Percentiles rank a stretch among this genome's conserved stretches.
Conservation (phyloP, 2,329 filamentous ascomycete species). For the Aspergillus texensis region DNA sequence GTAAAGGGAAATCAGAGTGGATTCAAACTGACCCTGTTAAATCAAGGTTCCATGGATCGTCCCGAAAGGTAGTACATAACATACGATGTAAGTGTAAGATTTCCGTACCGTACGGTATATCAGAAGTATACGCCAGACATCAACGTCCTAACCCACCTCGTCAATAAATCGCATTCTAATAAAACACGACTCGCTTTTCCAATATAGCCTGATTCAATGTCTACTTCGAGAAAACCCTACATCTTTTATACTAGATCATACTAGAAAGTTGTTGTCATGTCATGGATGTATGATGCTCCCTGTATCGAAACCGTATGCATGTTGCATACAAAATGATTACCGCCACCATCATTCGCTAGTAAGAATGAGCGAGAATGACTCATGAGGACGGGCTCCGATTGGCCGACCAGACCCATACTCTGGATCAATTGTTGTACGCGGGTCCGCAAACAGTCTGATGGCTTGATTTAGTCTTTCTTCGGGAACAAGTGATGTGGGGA, state of each 20-base stretch:
- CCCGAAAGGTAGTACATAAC: background rate
- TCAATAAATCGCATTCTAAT: background rate
- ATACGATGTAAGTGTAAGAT: background rate
- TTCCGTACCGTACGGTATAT: background rate
- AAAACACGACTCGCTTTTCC: background rate
- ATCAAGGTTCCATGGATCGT: background rate
- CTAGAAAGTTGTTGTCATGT: background rate
- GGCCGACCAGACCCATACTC: background rate
- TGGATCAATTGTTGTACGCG: background rate
- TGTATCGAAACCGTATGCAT: constrained; percentile 8
- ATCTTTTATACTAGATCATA: too few species aligned
- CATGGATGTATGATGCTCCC: background rate
- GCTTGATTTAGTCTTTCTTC: background rate
- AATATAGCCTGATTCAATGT: background rate
- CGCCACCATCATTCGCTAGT: background rate
- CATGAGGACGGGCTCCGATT: background rate
- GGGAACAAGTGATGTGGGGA: background rate
- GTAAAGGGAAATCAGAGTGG: background rate
- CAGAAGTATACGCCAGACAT: background rate
- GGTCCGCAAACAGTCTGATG: background rate
- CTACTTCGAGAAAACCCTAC: background rate
- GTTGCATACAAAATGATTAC: constrained; percentile 8
- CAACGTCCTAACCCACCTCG: background rate
- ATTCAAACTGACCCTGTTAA: background rate
- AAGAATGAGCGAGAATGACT: constrained; percentile 17